These are phyloP conservation scores for Pichia nanzhaoensis DNA, from an alignment of 805 yeast species.

Conservation along the genomic window DNA sequence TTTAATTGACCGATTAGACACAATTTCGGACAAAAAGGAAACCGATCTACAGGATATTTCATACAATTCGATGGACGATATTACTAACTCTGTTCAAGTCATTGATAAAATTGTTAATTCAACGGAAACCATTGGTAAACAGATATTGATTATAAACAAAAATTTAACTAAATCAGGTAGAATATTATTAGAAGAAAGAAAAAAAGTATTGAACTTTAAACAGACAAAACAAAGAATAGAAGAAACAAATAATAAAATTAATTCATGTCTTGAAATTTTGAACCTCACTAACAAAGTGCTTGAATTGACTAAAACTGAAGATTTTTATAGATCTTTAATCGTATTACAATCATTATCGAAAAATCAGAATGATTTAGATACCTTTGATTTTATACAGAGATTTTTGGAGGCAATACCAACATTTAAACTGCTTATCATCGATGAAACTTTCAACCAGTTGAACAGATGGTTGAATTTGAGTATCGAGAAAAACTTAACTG, in stretches of 20 bases:
- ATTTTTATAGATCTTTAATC: slow-evolving; percentile 81
- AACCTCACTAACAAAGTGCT: slow-evolving; percentile 83
- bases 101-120: slow-evolving; percentile 55
- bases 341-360: slow-evolving; percentile 68
- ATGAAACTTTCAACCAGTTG: slow-evolving; percentile 62
- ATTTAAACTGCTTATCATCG: slow-evolving; percentile 63
- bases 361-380: slow-evolving; percentile 56
- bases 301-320: slow-evolving; percentile 65
- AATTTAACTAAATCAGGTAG: slow-evolving; percentile 59
- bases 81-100: slow-evolving; percentile 52
- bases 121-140: slow-evolving; percentile 50
- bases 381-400: slow-evolving; percentile 67
- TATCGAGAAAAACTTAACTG: slow-evolving; percentile 52
- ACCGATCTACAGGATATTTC: slow-evolving; percentile 56
- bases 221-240: slow-evolving; percentile 61
- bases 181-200: slow-evolving; percentile 57
- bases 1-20: slow-evolving; percentile 48
- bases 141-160: slow-evolving; percentile 48
- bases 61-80: slow-evolving; percentile 50
- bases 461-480: slow-evolving; percentile 57
- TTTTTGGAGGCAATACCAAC: slow-evolving; percentile 73
- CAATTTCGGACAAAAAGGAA: slow-evolving; percentile 53
- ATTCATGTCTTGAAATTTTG: slow-evolving; percentile 69
- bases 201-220: slow-evolving; percentile 50
- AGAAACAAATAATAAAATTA: slow-evolving; percentile 63